Evolutionary conservation across 2,329 filamentous ascomycete species (phyloP), one percentile per base, ranked within the genome.

Genomic region (Colletotrichum musicola): DNA sequence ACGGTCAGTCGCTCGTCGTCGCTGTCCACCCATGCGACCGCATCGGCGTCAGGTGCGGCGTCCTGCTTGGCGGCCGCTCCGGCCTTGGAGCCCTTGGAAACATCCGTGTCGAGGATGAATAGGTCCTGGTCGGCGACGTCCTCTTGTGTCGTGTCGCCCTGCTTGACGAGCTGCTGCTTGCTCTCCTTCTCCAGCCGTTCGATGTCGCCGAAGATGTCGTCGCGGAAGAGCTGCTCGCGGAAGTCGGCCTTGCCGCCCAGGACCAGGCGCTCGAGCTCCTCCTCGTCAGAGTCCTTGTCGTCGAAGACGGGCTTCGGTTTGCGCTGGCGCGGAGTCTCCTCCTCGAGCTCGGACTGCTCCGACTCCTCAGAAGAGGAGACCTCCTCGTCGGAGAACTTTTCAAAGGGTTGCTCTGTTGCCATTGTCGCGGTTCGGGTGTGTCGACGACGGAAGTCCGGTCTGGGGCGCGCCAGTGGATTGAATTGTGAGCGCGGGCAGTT

Each of bases 171-270:
- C 71, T 78, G 61, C 58, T 77, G 63, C 38, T 77, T 75, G n/a
- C 74, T 73, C n/a, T 83, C 78, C 65, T 72, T 64, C 54, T 71
- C 68, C 25, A 74, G 58, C 1, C 64, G 74, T 57, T 79, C 80
- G 40, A 78, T 76, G 46, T 77, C 75, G 1, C 71, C 73, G 0
- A 75, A 75, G 47, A 72, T 83, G 75, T 83, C 89, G 80, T 79
- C 82, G 75, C 82, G 81, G 72, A 92, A 92, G 59, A 98, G 82
- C 49, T 91, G 91, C 65, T 91, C 86, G 67, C 90, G 88, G 79
- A 98, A 98, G 40, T 91, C 93, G n/a, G 89, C 87, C 54, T 91
- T 90, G 80, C 97, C 93, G 63, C 96, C 96, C 71, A 99, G 93
- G 4, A 99, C 92, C 71, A 98, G 83, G 72, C 90, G 89, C 82